Evolutionary conservation across 805 yeast species (phyloP).

Genomic region (Millerozyma miso): DNA sequence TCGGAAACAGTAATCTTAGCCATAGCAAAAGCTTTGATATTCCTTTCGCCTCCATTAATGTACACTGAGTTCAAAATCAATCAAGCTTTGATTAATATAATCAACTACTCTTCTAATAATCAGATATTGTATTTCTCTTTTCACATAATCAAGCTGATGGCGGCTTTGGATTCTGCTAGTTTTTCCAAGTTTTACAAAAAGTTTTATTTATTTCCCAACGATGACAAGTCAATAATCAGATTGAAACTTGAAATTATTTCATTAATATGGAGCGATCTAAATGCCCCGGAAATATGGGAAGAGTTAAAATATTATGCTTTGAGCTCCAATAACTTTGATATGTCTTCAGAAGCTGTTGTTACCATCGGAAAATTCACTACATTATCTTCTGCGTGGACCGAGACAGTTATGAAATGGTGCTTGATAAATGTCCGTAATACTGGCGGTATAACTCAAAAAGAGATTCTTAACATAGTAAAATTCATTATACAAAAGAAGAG

Average conservation of each 20-base stretch:
- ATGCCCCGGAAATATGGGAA: constrained; percentile 46
- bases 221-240: constrained; percentile 38
- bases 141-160: constrained; percentile 42
- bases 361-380: constrained; percentile 61
- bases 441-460: constrained; percentile 44
- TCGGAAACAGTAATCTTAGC: constrained; percentile 62
- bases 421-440: constrained; percentile 41
- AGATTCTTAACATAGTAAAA: constrained; percentile 69
- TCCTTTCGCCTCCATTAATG: constrained; percentile 54
- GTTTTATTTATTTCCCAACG: constrained; percentile 58
- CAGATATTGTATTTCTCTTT: constrained; percentile 34
- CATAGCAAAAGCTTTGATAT: constrained; percentile 50
- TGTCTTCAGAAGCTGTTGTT: constrained; percentile 48
- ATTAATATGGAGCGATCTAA: constrained; percentile 50
- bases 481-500: constrained; percentile 60
- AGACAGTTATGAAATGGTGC: constrained; percentile 62
- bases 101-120: constrained; percentile 19
- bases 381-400: constrained; percentile 43
- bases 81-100: constrained; percentile 44
- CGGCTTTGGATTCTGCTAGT: constrained; percentile 25
- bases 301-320: constrained; percentile 57
- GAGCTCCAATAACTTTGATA: constrained; percentile 10
- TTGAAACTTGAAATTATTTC: constrained; percentile 62
- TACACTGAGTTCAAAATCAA: constrained; percentile 49
- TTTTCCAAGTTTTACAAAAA: constrained; percentile 35